phyloP scores from a whole-genome alignment of 2,329 filamentous ascomycete species.

The Colletotrichum truncatum region DNA sequence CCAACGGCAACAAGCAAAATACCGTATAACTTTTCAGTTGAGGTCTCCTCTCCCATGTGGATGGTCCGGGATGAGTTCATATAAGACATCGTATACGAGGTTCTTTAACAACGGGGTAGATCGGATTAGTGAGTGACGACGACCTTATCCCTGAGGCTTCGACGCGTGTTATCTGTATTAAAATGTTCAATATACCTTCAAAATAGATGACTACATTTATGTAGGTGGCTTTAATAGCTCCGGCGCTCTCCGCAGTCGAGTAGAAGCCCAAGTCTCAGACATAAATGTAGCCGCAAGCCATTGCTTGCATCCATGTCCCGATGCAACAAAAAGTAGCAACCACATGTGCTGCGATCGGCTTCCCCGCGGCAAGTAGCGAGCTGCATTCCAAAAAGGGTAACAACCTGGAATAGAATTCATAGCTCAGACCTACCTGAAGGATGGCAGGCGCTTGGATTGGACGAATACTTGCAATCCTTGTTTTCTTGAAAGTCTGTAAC shows the following conservation, averaged over 20 bases:
- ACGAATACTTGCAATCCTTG: too few species aligned
- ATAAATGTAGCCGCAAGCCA: neutral
- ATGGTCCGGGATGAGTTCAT: neutral
- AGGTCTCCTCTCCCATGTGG: neutral
- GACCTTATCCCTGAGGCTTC: too few species aligned
- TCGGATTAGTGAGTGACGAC: neutral
- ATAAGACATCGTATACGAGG: neutral
- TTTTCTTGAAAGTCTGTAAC: too few species aligned
- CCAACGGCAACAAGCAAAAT: neutral
- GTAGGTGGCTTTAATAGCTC: neutral
- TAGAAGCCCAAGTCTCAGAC: neutral
- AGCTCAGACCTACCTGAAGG: neutral
- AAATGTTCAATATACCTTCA: neutral
- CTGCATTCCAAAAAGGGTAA: conserved; percentile 8
- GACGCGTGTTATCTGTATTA: neutral
- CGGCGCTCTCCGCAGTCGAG: neutral
- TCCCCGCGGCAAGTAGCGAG: neutral
- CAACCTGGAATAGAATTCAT: neutral
- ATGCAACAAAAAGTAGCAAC: neutral
- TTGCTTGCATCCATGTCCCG: neutral
- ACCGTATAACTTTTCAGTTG: neutral
- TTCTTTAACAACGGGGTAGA: neutral
- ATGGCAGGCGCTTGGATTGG: too few species aligned
- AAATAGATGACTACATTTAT: too few species aligned
- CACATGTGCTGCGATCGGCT: neutral